These are phyloP conservation scores for Exsudoporus frostii DNA, from an alignment of 768 basidiomycete species.

Conservation along the genomic window DNA sequence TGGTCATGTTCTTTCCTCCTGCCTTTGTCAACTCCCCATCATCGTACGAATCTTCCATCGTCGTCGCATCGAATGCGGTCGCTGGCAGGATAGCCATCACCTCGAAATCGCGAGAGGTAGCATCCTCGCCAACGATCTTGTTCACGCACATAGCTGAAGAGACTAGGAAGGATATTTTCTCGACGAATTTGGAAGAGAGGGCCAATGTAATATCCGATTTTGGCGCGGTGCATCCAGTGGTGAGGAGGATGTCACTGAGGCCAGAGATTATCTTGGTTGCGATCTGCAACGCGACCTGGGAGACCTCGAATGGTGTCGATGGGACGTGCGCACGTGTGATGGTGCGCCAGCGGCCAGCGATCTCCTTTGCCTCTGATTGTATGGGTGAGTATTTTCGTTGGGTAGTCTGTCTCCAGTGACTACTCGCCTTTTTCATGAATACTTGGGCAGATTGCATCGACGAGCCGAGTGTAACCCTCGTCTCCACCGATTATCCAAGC, in stretches of 20 bases:
- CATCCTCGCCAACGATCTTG: slow-evolving; percentile 30
- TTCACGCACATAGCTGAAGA: slow-evolving; percentile 48
- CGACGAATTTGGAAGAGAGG: slow-evolving; percentile 42
- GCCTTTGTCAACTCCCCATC: slow-evolving; percentile 18
- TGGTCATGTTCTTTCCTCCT: slow-evolving; percentile 2
- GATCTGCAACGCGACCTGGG: slow-evolving; percentile 23
- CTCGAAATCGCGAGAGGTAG: slow-evolving; percentile 33
- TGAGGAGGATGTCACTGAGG: slow-evolving; percentile 28
- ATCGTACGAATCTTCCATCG: slow-evolving; percentile 34
- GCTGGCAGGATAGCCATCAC: slow-evolving; percentile 26
- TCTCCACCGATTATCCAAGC: slow-evolving; percentile 33
- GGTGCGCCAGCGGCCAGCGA: slow-evolving; percentile 44
- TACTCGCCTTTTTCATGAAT: slow-evolving; percentile 36
- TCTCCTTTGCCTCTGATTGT: slow-evolving; percentile 40
- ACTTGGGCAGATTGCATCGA: slow-evolving; percentile 31
- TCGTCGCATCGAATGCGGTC: slow-evolving; percentile 22
- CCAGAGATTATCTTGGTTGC: slow-evolving; percentile 24
- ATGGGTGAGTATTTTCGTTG: slow-evolving; percentile 1
- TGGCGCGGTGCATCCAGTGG: slow-evolving; percentile 24
- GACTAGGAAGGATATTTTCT: slow-evolving; percentile 41
- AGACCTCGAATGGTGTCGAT: slow-evolving; percentile 18
- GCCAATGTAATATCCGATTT: slow-evolving; percentile 34
- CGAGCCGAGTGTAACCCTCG: slow-evolving; percentile 19
- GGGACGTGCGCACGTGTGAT: slow-evolving; percentile 36
- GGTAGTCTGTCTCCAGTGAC: too few species aligned